Conservation (phyloP, 441 rosid species). For the Rhodomyrtus psidioides region DNA sequence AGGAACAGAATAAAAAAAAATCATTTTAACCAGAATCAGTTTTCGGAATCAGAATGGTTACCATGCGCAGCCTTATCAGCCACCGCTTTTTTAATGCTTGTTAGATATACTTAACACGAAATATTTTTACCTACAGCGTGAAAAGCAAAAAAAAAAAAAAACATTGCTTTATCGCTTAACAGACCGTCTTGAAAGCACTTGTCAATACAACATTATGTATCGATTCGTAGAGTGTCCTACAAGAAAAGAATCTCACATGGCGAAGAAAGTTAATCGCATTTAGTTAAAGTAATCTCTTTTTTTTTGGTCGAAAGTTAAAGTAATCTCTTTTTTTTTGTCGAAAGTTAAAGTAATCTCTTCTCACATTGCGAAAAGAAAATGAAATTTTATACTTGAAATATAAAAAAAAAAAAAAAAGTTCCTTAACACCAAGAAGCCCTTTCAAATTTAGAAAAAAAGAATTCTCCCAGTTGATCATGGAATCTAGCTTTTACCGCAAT, state of each 20-base stretch:
- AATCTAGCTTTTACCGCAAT: slow-evolving; percentile 1
- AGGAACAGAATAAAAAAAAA: no score
- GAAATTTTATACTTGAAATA: background rate
- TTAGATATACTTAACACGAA: background rate
- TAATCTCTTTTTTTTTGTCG: no score
- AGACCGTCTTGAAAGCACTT: background rate
- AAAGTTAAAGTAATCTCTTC: background rate
- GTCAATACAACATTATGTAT: background rate
- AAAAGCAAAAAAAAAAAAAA: background rate
- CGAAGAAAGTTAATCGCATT: background rate
- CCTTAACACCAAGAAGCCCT: background rate
- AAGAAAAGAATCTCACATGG: background rate
- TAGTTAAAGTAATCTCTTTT: background rate
- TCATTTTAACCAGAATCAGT: no score
- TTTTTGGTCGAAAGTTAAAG: no score
- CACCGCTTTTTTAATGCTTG: background rate
- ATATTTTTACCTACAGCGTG: background rate
- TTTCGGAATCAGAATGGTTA: no score
- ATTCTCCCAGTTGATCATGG: background rate
- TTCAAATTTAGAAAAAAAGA: background rate
- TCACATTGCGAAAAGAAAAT: background rate
- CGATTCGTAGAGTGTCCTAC: background rate
- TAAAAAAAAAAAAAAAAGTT: background rate
- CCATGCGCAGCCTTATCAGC: no score
- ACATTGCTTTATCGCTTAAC: no score